Base-by-base conservation (phyloP, 495 filamentous ascomycete genomes). In the Xylaria curta region DNA sequence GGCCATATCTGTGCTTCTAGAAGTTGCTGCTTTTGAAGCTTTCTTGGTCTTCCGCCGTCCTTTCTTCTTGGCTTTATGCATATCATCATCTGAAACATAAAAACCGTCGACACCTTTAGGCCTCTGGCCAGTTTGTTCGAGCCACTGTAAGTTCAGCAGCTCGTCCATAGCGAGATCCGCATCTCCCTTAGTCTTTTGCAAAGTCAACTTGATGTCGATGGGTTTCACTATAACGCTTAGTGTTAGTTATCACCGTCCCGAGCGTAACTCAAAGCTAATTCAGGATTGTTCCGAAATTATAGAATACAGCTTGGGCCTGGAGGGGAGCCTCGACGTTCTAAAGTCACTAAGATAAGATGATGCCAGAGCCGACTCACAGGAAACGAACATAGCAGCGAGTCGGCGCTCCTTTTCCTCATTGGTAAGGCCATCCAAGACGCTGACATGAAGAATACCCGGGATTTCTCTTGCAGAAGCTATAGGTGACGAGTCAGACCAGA, bases 81-180 rank as follows among this genome's bases (percentile, higher is more conserved):
- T 79, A 9, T 75, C 75, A 24, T 82, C 78, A 9, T 84, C 75
- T 6, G 82, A 83, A 12, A 86, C 84, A 33, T 84, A 85, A 75
- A 98, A 98, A 0, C 88, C 94, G 69, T 98, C 94, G 13, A 97
- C 82, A 2, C 95, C 93, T 77, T 91, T 94, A 2, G 87, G 87
- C 15, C 88, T 78, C 28, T 86, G 83, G 2, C 83, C 82, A 3
- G 83, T 81, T 44, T 93, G 85, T 51, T 92, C 87, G 19, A 97
- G 89, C 77, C 89, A 93, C 12, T 90, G 86, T 7, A 91, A 84
- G 68, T 91, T 96, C 13, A 97, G 85, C 3, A 99, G 83, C 60
- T 93, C 90, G 77, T 99, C 94, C 73, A 97, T 90, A 1, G 94
- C 88, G 24, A 85, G 85, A n/a, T 85, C 85, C 24, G 90, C 84